These are phyloP conservation scores for Sequoiadendron giganteum DNA, from an alignment of 75 land plant species.

Conservation along the genomic window DNA sequence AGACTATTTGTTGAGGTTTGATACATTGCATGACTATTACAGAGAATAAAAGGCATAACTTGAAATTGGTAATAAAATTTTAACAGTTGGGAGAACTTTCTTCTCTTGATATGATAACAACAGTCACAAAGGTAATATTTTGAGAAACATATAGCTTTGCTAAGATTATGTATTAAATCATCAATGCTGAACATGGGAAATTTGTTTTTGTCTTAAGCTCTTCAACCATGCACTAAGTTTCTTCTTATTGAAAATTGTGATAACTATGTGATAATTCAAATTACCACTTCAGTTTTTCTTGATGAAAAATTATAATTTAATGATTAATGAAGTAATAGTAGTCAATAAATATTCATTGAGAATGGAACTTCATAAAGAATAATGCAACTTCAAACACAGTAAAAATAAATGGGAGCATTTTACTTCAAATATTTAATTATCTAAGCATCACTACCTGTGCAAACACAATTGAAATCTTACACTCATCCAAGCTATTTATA, in stretches of 20 bases:
- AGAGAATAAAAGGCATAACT: not conserved
- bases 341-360: not conserved
- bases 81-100: not conserved
- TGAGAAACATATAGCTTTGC: not conserved
- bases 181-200: not conserved
- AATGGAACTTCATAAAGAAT: not conserved
- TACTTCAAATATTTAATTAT: not conserved
- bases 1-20: not conserved
- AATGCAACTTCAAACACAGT: not conserved
- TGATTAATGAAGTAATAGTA: not conserved
- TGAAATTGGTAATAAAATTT: not conserved
- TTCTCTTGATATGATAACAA: not conserved
- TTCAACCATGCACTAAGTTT: not conserved
- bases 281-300: not conserved
- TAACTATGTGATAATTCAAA: not conserved
- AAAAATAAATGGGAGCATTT: not conserved
- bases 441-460: not conserved
- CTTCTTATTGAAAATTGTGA: not conserved
- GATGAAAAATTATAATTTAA: not conserved
- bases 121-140: not conserved
- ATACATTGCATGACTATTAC: not conserved
- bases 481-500: not conserved
- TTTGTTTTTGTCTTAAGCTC: not conserved
- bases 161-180: not conserved
- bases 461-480: not conserved